These are phyloP conservation scores for Alnus glutinosa DNA, from an alignment of 306 rosid genomes.

Conservation along the genomic window DNA sequence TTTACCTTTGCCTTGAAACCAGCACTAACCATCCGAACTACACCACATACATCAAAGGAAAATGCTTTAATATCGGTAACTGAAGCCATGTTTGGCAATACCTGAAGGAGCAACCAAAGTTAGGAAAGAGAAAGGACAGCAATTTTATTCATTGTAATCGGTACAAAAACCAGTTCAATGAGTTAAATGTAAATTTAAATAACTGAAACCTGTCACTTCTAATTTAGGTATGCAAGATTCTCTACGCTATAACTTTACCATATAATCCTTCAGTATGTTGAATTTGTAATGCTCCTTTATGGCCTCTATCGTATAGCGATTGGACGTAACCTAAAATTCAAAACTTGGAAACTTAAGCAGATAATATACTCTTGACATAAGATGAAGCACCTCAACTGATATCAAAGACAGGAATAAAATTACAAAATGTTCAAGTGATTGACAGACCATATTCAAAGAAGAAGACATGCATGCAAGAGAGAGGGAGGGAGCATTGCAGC, in stretches of 20 bases:
- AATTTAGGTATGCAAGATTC: constrained; percentile 15
- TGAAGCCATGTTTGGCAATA: constrained; percentile 96
- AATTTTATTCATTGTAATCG: constrained; percentile 15
- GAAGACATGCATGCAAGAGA: background rate
- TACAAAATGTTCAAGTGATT: background rate
- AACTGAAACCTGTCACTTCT: constrained; percentile 8
- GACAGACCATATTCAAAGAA: background rate
- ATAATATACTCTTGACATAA: background rate
- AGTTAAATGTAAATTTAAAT: background rate
- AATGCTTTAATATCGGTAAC: constrained; percentile 75
- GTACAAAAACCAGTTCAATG: constrained; percentile 11
- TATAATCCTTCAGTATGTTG: constrained; percentile 69
- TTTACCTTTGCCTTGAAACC: constrained; percentile 82
- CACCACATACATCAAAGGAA: constrained; percentile 85
- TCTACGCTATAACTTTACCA: constrained; percentile 50
- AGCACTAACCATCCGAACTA: constrained; percentile 66
- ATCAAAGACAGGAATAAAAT: background rate
- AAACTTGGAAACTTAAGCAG: constrained; percentile 19
- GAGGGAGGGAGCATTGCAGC: constrained; percentile 15
- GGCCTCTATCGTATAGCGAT: constrained; percentile 84
- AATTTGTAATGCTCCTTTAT: constrained; percentile 87
- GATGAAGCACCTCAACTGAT: background rate
- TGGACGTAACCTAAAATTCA: constrained; percentile 77
- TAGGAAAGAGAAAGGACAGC: constrained; percentile 19
- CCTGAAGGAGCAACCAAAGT: constrained; percentile 50